Conservation (phyloP, 768 basidiomycete genomes). For the Trametes cinnabarina region DNA sequence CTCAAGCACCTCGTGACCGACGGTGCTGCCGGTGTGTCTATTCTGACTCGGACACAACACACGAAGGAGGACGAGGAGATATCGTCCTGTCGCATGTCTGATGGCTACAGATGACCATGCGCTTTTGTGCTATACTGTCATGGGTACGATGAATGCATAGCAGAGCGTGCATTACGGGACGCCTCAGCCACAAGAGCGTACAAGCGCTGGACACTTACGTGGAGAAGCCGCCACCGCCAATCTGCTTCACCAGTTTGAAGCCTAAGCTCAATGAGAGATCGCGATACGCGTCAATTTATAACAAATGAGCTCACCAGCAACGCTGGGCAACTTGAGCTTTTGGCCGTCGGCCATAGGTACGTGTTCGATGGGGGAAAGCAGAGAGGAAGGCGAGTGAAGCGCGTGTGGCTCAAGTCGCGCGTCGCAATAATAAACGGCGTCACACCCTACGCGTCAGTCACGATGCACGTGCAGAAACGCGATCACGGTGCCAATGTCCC, state of each 20-base stretch:
- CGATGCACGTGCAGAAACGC: conserved; percentile 7
- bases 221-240: conserved; percentile 88
- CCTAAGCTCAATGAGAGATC: conserved; percentile 38
- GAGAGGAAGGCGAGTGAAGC: background rate
- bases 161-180: background rate
- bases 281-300: background rate
- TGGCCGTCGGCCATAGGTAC: conserved; percentile 5
- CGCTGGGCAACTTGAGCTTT: conserved; percentile 9
- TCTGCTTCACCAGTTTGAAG: conserved; percentile 66
- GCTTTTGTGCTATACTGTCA: too few species aligned
- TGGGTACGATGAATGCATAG: background rate
- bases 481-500: too few species aligned
- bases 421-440: background rate
- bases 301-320: conserved; percentile 7
- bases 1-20: background rate
- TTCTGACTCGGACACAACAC: too few species aligned
- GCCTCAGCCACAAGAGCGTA: background rate
- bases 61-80: too few species aligned
- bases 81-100: too few species aligned
- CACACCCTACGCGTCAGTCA: conserved; percentile 10
- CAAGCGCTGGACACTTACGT: conserved; percentile 47
- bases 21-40: background rate
- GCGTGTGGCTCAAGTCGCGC: conserved; percentile 10
- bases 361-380: background rate
- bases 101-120: too few species aligned